These are phyloP conservation scores for Pseudogymnoascus verrucosus DNA, from an alignment of 2,329 filamentous ascomycete species.

Conservation along the genomic window DNA sequence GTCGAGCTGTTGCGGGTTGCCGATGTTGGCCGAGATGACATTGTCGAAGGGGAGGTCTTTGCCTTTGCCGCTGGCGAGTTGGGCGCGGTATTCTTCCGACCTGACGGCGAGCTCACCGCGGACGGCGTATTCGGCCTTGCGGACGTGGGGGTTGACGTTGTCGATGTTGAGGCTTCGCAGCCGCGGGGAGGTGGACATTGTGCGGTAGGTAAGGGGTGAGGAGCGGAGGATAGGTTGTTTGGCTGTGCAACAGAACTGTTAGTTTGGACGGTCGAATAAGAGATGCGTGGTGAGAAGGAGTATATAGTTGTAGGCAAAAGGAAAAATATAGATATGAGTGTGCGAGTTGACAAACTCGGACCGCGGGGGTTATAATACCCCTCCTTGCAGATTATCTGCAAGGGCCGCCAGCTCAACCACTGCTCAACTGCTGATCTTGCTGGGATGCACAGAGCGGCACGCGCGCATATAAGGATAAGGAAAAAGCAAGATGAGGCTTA, in stretches of 20 bases:
- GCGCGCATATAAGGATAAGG: background rate
- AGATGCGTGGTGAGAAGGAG: background rate
- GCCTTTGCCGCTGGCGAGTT: conserved; percentile 51
- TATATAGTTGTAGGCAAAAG: background rate
- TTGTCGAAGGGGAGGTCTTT: conserved; percentile 69
- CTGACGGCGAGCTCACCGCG: conserved; percentile 91
- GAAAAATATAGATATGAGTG: background rate
- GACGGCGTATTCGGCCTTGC: conserved; percentile 88
- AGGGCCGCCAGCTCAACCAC: background rate
- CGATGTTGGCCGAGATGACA: conserved; percentile 96
- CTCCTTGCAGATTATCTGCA: background rate
- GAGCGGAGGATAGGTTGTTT: background rate
- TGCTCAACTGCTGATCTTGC: background rate
- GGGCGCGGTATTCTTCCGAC: conserved; percentile 81
- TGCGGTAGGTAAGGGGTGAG: conserved; percentile 14
- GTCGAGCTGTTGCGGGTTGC: conserved; percentile 96
- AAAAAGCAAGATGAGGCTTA: conserved; percentile 6
- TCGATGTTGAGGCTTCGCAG: conserved; percentile 58
- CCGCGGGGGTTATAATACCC: background rate
- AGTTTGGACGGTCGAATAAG: background rate
- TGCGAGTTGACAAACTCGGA: background rate
- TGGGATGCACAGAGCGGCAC: background rate
- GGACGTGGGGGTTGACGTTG: conserved; percentile 89
- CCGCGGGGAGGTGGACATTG: conserved; percentile 29
- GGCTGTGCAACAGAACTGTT: background rate